A percentile compares a stretch with the other conserved stretches of the same genome.
phyloP scores from a whole-genome alignment of 495 filamentous ascomycete genomes.

The Penicillium paxilli region DNA sequence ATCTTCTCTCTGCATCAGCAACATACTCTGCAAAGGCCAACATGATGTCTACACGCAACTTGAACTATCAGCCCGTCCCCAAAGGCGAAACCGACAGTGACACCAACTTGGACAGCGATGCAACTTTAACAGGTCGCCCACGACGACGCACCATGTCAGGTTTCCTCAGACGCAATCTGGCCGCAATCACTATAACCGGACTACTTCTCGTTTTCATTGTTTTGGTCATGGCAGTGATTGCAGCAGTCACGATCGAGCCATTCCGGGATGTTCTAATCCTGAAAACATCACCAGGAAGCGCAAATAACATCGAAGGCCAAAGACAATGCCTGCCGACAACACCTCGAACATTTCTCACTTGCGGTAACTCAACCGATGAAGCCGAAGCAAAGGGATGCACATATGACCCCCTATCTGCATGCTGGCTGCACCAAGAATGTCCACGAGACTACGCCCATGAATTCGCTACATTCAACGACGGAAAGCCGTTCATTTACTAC shows the following conservation, averaged over 20 bases:
- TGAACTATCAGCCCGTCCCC: constrained; percentile 10
- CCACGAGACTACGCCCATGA: constrained; percentile 8
- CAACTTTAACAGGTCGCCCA: constrained; percentile 1
- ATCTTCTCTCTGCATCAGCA: neutral
- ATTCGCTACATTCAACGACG: constrained; percentile 14
- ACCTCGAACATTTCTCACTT: constrained; percentile 6
- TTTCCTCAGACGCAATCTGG: constrained; percentile 9
- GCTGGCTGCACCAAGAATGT: constrained; percentile 16
- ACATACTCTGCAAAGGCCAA: neutral
- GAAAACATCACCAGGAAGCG: neutral
- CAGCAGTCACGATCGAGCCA: constrained; percentile 7
- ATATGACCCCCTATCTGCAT: constrained; percentile 14
- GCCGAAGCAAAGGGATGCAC: constrained; percentile 8
- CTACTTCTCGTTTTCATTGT: constrained; percentile 6
- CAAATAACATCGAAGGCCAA: constrained; percentile 2
- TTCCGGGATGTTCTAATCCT: constrained; percentile 10
- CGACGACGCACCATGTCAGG: neutral
- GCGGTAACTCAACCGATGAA: constrained; percentile 15
- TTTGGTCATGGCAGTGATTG: constrained; percentile 5
- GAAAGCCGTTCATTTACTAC: constrained; percentile 16
- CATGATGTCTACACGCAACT: constrained; percentile 1
- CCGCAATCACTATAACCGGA: constrained; percentile 12
- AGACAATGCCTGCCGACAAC: constrained; percentile 9
- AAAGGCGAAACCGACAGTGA: constrained; percentile 4
- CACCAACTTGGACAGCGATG: constrained; percentile 9